phyloP scores from a whole-genome alignment of 2,329 filamentous ascomycete species.

The Xylaria sp. region DNA sequence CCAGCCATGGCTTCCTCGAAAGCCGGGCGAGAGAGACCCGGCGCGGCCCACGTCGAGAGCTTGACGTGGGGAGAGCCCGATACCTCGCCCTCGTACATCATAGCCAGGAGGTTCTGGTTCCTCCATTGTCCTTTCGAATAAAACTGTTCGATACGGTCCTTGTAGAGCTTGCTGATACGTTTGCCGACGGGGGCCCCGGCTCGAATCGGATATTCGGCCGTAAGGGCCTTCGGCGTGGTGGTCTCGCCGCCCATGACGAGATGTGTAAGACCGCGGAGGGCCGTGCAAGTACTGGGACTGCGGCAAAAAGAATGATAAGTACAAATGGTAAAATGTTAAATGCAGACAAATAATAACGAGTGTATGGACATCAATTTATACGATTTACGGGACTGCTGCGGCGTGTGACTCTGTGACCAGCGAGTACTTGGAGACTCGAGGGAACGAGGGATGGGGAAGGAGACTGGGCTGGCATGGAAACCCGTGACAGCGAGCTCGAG shows the following conservation, averaged over 20 bases:
- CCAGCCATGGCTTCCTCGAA: constrained; percentile 79
- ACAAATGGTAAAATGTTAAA: background rate
- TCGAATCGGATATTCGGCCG: constrained; percentile 48
- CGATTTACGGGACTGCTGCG: background rate
- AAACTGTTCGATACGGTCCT: constrained; percentile 75
- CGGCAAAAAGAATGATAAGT: constrained; percentile 10
- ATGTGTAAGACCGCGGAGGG: constrained; percentile 10
- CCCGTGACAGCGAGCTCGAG: constrained; percentile 4
- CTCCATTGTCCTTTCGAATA: constrained; percentile 74
- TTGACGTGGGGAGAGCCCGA: constrained; percentile 73
- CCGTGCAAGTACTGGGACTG: constrained; percentile 12
- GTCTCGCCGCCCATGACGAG: constrained; percentile 49
- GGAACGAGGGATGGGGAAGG: background rate
- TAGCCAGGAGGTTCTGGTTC: constrained; percentile 66
- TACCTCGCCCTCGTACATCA: constrained; percentile 62
- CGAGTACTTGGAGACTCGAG: background rate
- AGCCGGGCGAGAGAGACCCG: constrained; percentile 69
- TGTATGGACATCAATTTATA: background rate
- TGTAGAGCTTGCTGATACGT: constrained; percentile 80
- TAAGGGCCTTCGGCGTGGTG: constrained; percentile 38
- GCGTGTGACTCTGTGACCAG: background rate
- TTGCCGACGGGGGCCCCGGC: constrained; percentile 60
- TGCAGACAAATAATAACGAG: background rate
- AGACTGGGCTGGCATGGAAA: constrained; percentile 1
- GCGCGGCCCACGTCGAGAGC: constrained; percentile 80